phyloP scores from a whole-genome alignment of 495 filamentous ascomycete species.

The Aspergillus homomorphus region DNA sequence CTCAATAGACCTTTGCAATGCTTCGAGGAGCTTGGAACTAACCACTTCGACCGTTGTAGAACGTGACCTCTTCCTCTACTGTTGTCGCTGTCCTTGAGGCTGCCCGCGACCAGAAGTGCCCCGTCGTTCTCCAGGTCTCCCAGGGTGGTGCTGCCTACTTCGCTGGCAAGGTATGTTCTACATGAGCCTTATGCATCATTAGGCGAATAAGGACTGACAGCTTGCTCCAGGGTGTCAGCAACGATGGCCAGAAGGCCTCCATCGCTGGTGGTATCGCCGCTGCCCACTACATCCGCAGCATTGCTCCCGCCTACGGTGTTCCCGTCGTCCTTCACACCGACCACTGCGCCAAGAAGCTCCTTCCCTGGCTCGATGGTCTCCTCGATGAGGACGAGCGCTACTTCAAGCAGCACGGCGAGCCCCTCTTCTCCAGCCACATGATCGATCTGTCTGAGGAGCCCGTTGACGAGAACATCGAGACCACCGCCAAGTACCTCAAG shows the following conservation, averaged over 20 bases:
- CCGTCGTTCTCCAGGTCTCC: constrained; percentile 86
- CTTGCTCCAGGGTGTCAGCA: constrained; percentile 64
- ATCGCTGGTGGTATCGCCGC: constrained; percentile 83
- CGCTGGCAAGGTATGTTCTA: constrained; percentile 69
- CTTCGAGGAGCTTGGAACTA: neutral
- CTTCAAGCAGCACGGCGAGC: constrained; percentile 88
- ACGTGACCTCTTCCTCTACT: constrained; percentile 90
- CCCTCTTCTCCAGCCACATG: constrained; percentile 96
- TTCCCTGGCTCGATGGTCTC: constrained; percentile 96
- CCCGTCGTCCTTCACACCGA: constrained; percentile 92
- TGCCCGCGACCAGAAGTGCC: constrained; percentile 80
- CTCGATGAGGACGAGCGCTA: constrained; percentile 85
- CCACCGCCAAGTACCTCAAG: constrained; percentile 87
- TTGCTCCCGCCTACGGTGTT: constrained; percentile 84
- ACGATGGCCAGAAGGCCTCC: constrained; percentile 80
- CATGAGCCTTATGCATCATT: neutral
- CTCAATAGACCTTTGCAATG: neutral
- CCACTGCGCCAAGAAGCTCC: constrained; percentile 91
- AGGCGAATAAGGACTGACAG: neutral
- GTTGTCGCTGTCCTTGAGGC: constrained; percentile 88
- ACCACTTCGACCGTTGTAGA: constrained; percentile 33
- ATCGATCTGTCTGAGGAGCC: constrained; percentile 91
- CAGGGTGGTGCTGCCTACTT: constrained; percentile 96
- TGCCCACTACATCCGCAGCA: constrained; percentile 87
- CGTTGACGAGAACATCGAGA: constrained; percentile 84